Base-by-base conservation (phyloP, 495 filamentous ascomycete species). In the Trichoderma asperelloides region DNA sequence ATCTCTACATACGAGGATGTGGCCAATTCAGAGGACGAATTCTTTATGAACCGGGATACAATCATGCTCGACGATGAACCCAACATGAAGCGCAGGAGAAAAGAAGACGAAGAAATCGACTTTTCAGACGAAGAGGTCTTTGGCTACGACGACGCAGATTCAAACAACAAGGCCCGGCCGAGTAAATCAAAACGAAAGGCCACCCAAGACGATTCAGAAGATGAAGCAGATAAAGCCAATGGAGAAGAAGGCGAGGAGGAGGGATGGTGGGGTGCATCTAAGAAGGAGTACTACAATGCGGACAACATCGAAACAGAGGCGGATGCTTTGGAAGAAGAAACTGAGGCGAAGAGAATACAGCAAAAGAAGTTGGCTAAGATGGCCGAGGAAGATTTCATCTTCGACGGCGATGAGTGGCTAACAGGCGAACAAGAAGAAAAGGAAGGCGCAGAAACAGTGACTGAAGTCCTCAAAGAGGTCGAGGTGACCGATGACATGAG, bases 11-110 rank as follows among this genome's bases (percentile, higher is more conserved):
- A 89, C 78, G 86, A 90, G 74, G 89, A 94, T 72, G 88, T 97
- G 70, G 92, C 93, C 71, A 88, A 96, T 73, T 94, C 92, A 1
- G 91, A 96, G 72, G 95, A 98, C 78, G 92, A 95, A 68, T 96
- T 96, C 77, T 89, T 90, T 71, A 78, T 91, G 47, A 86, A 90
- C 66, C 85, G 90, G 39, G 94, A 98, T 76, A 87, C 91, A 70
- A 85, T 98, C 65, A 76, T 96, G 71, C 80, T 98, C 30, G 91
- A 95, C 60, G 90, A 94, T 69, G 87, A 81, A 37, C 89, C 89
- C 37, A 86, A 88, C 33, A 85, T 88, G 55, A 97, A 95, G 81
- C 86, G 89, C 70, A 81, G 87, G 69, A 85, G 86, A 72, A 87
- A 85, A 71, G 75, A 85, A 68, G 79, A 84, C 63, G 86, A 89